Percentiles rank a stretch among this genome's conserved stretches.
phyloP scores from a whole-genome alignment of 179 eudicot genomes.

The Silene coronaria region DNA sequence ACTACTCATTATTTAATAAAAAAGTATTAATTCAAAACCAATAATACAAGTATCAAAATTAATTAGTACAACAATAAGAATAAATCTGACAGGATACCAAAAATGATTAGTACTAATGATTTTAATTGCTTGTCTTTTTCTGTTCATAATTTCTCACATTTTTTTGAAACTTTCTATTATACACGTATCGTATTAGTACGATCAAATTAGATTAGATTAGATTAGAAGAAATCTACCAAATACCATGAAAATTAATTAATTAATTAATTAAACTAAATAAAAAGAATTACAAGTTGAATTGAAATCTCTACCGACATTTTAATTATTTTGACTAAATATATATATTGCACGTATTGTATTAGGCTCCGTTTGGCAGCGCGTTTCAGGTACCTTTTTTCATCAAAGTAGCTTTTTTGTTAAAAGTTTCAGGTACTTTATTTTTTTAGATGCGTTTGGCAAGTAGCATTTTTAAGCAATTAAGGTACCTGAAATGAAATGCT shows the following conservation, averaged over 20 bases:
- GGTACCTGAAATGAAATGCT: no score
- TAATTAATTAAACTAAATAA: neutral
- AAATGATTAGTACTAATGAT: neutral
- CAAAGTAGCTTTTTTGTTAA: no score
- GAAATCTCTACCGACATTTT: neutral
- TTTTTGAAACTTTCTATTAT: no score
- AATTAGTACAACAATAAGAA: neutral
- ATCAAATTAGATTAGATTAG: neutral
- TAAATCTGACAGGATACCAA: neutral
- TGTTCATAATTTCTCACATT: neutral
- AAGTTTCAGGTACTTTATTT: no score
- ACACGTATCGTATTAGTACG: neutral
- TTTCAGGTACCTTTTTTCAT: no score
- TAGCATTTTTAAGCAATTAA: no score
- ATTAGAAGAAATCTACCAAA: neutral
- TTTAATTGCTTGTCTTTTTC: neutral
- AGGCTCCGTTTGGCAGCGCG: no score
- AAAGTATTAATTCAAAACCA: neutral
- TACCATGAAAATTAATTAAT: neutral
- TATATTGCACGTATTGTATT: no score
- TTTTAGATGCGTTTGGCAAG: no score
- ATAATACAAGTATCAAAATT: neutral
- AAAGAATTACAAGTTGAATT: neutral
- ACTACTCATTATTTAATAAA: no score
- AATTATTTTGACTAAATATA: neutral